A percentile compares a stretch with the other conserved stretches of the same genome.
Evolutionary conservation across 441 rosid genomes (phyloP).

Genomic region (Sinapis alba): DNA sequence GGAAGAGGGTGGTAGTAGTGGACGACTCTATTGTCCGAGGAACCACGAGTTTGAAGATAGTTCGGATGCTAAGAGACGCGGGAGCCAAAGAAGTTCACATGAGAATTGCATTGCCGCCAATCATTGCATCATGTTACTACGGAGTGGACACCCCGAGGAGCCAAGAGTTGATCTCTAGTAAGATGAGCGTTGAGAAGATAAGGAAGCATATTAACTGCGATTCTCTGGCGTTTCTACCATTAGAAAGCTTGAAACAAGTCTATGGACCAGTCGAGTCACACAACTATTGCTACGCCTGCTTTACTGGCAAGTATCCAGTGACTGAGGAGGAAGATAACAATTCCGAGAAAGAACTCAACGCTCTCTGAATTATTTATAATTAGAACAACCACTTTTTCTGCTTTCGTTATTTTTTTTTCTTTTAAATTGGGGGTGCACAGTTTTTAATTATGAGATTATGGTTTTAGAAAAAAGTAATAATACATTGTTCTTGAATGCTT

Average conservation of each 20-base stretch:
- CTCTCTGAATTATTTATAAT: neutral
- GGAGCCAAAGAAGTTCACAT: conserved; percentile 49
- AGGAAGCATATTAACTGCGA: conserved; percentile 65
- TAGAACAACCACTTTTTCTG: neutral
- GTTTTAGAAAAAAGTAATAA: neutral
- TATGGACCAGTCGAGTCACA: conserved; percentile 48
- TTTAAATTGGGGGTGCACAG: neutral
- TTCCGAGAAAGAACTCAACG: neutral
- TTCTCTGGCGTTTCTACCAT: conserved; percentile 71
- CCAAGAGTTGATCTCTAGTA: conserved; percentile 76
- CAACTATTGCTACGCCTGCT: conserved; percentile 77
- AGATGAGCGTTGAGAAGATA: conserved; percentile 74
- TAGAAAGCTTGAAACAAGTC: conserved; percentile 60
- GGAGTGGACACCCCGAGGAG: conserved; percentile 87
- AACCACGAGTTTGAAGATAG: conserved; percentile 2
- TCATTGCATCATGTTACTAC: conserved; percentile 76
- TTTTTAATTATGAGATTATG: neutral
- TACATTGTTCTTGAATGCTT: conserved; percentile 2
- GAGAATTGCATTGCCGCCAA: conserved; percentile 89
- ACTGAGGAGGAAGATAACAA: conserved; percentile 50
- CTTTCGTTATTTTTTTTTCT: neutral
- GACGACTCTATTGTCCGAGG: conserved; percentile 2
- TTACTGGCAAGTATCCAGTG: conserved; percentile 47
- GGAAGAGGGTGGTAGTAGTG: neutral
- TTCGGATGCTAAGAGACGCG: neutral